Evolutionary conservation across 805 yeast genomes (phyloP).

Genomic region (Candida silvatica): DNA sequence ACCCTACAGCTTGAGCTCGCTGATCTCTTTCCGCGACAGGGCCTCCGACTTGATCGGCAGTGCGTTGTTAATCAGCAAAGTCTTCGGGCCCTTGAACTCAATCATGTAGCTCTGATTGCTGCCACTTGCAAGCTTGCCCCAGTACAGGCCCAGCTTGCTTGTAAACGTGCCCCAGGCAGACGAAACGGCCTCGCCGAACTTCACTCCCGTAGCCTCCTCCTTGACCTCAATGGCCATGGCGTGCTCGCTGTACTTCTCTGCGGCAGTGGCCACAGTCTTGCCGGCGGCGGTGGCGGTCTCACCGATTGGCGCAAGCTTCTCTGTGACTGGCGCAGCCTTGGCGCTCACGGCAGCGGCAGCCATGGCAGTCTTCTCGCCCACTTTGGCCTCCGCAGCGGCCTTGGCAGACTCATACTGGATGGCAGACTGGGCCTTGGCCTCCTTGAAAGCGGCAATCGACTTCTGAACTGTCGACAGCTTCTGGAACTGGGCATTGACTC

Average conservation of each 20-base stretch:
- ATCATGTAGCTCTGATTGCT: slow-evolving; percentile 17
- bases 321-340: too few relatives aligned
- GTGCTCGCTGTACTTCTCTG: neutral
- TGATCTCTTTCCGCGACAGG: slow-evolving; percentile 17
- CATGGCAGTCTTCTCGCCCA: too few relatives aligned
- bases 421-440: too few relatives aligned
- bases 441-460: neutral
- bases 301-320: neutral
- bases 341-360: too few relatives aligned
- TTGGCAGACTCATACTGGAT: too few relatives aligned
- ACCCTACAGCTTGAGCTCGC: slow-evolving; percentile 6
- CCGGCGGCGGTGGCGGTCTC: neutral
- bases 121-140: slow-evolving; percentile 11
- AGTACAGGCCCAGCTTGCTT: slow-evolving; percentile 2
- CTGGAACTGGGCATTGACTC: neutral
- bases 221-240: neutral
- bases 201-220: neutral
- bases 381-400: too few relatives aligned
- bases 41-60: slow-evolving; percentile 16
- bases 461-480: neutral
- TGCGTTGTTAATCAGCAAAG: slow-evolving; percentile 21
- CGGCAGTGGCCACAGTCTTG: neutral
- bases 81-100: slow-evolving; percentile 24
- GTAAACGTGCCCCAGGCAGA: neutral
- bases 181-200: neutral